Evolutionary conservation across 2,329 filamentous ascomycete genomes (phyloP), one percentile per base, ranked within the genome.

Genomic region (Ophiocordyceps camponoti-saundersi): DNA sequence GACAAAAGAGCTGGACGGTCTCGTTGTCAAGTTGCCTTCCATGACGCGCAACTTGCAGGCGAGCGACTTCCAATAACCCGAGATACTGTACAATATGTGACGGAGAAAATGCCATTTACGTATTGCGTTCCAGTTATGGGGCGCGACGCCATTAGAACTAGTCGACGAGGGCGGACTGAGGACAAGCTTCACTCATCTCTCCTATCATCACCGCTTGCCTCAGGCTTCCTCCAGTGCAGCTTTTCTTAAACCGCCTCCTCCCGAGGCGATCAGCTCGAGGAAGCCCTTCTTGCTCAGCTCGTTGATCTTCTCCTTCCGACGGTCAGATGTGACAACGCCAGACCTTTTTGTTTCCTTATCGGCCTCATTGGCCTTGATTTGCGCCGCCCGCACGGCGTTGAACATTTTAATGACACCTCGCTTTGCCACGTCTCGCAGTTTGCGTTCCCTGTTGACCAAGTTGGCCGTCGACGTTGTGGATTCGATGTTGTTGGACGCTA

Each of bases 231-330:
- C 74, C 46, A 80, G 58, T 5, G 63, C 70, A 7, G 72, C 70
- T 64, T 76, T 78, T 57, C 77, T 80, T 54, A 78, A 52, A 21
- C 68, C 69, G 1, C 76, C 75, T 12, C 77, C 77, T 20, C 77
- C 75, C 2, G 72, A 75, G 4, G 77, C 76, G 60, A 98, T 95
- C 62, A 96, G 66, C 51, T 96, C 90, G 62, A 98, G 65, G 67
- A 96, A 98, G 0, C 90, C 89, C 67, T 95, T 85, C 69, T 94
- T 93, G 62, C 84, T 94, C 81, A 98, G 92, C 71, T 96, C 89
- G 53, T 86, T 92, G 46, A 94, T 72, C 68, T 83, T 88, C 65
- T 93, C 87, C 65, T 93, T 83, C 53, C 87, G 78, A 63, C 84
- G 79, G 51, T 75, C 76, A 57, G 87, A 79, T 2, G 90, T 90